phyloP scores from a whole-genome alignment of 83 land plant genomes.

The Diphasiastrum complanatum region DNA sequence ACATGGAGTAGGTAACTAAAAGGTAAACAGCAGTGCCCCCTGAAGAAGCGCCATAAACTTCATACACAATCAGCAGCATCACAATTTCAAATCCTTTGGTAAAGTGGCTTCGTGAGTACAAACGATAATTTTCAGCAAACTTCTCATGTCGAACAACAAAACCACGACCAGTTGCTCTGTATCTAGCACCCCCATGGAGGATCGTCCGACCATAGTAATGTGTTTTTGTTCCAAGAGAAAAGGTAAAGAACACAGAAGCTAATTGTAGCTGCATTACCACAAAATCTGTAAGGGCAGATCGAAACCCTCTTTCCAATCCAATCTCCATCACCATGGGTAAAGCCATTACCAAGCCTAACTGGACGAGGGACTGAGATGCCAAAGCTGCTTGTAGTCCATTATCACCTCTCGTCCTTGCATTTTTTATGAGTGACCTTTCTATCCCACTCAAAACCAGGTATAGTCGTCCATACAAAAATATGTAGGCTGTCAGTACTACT shows the following conservation, averaged over 20 bases:
- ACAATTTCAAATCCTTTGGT: constrained; percentile 66
- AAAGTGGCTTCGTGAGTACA: constrained; percentile 81
- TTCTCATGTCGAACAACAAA: constrained; percentile 78
- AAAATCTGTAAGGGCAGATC: constrained; percentile 63
- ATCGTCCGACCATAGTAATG: constrained; percentile 75
- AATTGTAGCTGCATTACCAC: constrained; percentile 72
- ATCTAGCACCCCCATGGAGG: constrained; percentile 77
- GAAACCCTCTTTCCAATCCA: constrained; percentile 68
- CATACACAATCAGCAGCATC: constrained; percentile 58
- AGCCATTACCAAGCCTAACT: constrained; percentile 63
- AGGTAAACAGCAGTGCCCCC: constrained; percentile 45
- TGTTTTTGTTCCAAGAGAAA: constrained; percentile 70
- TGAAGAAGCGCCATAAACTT: constrained; percentile 46
- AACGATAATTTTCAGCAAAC: constrained; percentile 72
- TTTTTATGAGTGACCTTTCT: constrained; percentile 15
- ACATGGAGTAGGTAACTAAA: constrained; percentile 61
- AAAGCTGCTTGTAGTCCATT: constrained; percentile 19
- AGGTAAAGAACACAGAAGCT: constrained; percentile 78
- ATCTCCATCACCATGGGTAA: constrained; percentile 87
- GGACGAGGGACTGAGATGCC: constrained; percentile 23
- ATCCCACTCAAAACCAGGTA: constrained; percentile 23
- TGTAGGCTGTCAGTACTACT: constrained; percentile 16
- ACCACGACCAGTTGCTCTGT: constrained; percentile 69
- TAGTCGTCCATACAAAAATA: constrained; percentile 18
- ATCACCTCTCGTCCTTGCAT: constrained; percentile 8